Evolutionary conservation across 2,329 filamentous ascomycete species (phyloP).

Genomic region (Penicillium sp.): DNA sequence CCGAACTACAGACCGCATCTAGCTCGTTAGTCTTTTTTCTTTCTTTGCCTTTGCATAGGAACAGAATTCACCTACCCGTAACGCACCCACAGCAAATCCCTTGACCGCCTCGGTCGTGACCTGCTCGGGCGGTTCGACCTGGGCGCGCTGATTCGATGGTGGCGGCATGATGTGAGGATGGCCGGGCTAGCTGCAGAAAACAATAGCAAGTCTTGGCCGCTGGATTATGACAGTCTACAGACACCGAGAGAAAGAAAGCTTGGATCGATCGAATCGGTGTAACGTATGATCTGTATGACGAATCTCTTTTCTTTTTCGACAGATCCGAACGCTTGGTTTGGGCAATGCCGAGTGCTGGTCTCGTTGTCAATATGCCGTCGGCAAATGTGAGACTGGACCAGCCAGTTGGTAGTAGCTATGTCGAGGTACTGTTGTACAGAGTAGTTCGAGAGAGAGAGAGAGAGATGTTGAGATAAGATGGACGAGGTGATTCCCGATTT

Average conservation of each 20-base stretch:
- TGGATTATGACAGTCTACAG: neutral
- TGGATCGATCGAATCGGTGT: neutral
- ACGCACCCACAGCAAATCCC: slow-evolving; percentile 41
- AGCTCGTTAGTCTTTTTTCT: neutral
- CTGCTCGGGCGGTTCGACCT: slow-evolving; percentile 40
- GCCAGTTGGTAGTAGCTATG: neutral
- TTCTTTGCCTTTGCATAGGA: neutral
- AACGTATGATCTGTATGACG: neutral
- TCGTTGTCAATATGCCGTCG: neutral
- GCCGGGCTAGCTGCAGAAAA: neutral
- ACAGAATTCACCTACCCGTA: slow-evolving; percentile 33
- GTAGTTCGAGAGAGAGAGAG: neutral
- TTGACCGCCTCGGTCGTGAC: slow-evolving; percentile 38
- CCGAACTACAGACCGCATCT: slow-evolving; percentile 32
- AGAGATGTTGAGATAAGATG: neutral
- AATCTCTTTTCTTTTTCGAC: neutral
- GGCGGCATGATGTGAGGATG: slow-evolving; percentile 34
- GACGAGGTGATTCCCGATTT: neutral
- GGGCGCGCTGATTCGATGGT: slow-evolving; percentile 35
- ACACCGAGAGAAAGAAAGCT: neutral
- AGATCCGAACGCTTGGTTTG: neutral
- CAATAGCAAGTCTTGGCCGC: neutral
- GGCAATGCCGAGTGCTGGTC: neutral
- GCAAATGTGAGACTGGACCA: neutral
- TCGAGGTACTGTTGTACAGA: neutral